Base-by-base conservation (phyloP, 257 asterid species). In the Leptodermis oblonga region DNA sequence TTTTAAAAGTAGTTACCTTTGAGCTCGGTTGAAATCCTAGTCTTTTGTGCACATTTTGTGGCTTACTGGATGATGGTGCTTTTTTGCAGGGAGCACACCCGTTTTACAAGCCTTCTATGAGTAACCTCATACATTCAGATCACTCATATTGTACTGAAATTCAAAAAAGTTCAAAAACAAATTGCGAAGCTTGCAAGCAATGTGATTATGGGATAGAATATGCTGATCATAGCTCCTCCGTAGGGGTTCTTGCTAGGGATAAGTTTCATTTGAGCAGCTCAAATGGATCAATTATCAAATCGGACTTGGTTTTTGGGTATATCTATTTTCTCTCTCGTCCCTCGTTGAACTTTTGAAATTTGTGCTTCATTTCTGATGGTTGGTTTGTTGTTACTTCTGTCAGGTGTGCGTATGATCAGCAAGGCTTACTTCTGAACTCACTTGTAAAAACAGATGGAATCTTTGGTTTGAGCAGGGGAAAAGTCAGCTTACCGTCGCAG, bases 361-460 rank as follows among this genome's bases (percentile, higher is more conserved):
- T 31, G 45, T 69, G 15, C 49, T 31, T 69, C 5, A 17, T 51
- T 39, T 55, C 53, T 64, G 15, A 62, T 73, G 43, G 61, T 69
- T 60, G 62, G 41, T 8, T 71, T 76, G 51, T 51, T 68, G 15
- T 63, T 62, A 52, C 69, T 7, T 71, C 54, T 64, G 33, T 61
- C 87, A 88, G 96, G 33, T 88, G 96, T 58, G 96, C 90, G 20
- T 88, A 88, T 70, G 92, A 88, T 81, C 96, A 88, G 76, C 96
- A 80, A 82, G 96, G 96, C 71, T 68, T 78, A 59, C 92, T 88
- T 78, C 78, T 88, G 68, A 80, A 82, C 72, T 74, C 92, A 26
- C 71, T 88, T 59, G 80, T 84, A 66, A 85, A 76, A 79, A 86
- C 95, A 46, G 96, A 89, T 75, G 96, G 96, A 53, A 86, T 89